These are phyloP conservation scores for Tylopilus balloui DNA, from an alignment of 768 basidiomycete genomes.

Conservation along the genomic window DNA sequence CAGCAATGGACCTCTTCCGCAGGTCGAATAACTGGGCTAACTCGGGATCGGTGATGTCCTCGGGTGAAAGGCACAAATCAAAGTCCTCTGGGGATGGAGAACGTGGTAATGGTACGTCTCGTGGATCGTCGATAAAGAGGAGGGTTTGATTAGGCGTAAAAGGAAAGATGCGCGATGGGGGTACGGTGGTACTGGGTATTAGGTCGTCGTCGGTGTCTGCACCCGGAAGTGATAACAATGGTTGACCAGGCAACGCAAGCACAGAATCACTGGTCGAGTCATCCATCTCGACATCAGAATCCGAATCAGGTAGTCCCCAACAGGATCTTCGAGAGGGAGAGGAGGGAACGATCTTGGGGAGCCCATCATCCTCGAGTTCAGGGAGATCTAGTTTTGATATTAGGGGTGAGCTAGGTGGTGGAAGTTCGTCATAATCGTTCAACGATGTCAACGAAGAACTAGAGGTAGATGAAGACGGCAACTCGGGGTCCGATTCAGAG, in stretches of 20 bases:
- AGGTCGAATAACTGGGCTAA: slow-evolving; percentile 38
- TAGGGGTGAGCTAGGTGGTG: slow-evolving; percentile 30
- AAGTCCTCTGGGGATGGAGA: slow-evolving; percentile 43
- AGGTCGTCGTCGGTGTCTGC: slow-evolving; percentile 42
- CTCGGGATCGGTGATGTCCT: slow-evolving; percentile 35
- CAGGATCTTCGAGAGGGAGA: slow-evolving; percentile 30
- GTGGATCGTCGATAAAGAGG: slow-evolving; percentile 41
- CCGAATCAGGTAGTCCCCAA: slow-evolving; percentile 26
- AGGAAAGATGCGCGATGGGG: slow-evolving; percentile 8
- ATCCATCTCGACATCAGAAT: slow-evolving; percentile 22
- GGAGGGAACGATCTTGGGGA: slow-evolving; percentile 19
- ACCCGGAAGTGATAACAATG: slow-evolving; percentile 38
- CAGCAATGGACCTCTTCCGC: slow-evolving; percentile 33
- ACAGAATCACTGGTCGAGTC: slow-evolving; percentile 16
- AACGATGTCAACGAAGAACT: slow-evolving; percentile 21
- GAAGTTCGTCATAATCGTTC: slow-evolving; percentile 19
- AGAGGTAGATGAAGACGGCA: slow-evolving; percentile 7
- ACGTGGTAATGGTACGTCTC: slow-evolving; percentile 35
- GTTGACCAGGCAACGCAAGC: slow-evolving; percentile 18
- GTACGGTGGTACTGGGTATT: slow-evolving; percentile 26
- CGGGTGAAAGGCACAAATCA: slow-evolving; percentile 33
- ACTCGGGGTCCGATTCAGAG: slow-evolving; percentile 15
- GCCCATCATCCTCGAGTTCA: slow-evolving; percentile 29
- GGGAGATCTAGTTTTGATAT: slow-evolving; percentile 30
- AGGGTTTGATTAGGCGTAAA: slow-evolving; percentile 26